Evolutionary conservation across 495 filamentous ascomycete species (phyloP).

Genomic region (Echria macrotheca): DNA sequence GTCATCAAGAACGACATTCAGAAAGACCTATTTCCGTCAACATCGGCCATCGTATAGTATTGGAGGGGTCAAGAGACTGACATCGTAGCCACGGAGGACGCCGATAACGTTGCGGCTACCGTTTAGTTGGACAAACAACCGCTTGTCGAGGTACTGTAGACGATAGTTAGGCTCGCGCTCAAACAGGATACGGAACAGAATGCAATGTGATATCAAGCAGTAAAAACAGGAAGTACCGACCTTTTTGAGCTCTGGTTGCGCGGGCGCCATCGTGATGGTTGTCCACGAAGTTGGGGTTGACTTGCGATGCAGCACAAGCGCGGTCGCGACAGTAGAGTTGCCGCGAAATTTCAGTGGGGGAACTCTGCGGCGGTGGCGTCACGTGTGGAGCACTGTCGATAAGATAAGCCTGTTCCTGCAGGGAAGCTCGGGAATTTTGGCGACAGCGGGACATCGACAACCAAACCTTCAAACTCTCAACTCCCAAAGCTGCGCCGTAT

Average conservation of each 20-base stretch:
- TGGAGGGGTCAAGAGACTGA: constrained; percentile 34
- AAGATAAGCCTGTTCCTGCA: constrained; percentile 13
- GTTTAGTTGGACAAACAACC: constrained; percentile 95
- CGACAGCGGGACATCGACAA: too few species aligned
- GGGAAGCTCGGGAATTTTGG: constrained; percentile 7
- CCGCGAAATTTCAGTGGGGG: constrained; percentile 8
- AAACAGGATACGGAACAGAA: too few species aligned
- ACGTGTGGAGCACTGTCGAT: constrained; percentile 14
- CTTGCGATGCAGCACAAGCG: not conserved
- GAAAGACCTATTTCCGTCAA: constrained; percentile 68
- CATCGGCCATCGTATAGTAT: constrained; percentile 1
- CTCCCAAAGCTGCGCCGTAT: too few species aligned
- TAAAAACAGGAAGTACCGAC: constrained; percentile 35
- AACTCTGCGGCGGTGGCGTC: not conserved
- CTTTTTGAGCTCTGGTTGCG: constrained; percentile 98
- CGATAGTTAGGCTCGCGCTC: constrained; percentile 4
- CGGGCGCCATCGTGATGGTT: constrained; percentile 80
- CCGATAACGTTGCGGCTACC: constrained; percentile 96
- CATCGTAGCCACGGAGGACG: constrained; percentile 91
- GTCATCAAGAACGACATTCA: constrained; percentile 97
- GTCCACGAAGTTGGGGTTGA: not conserved
- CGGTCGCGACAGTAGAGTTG: constrained; percentile 4
- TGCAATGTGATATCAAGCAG: too few species aligned
- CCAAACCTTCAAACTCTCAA: too few species aligned
- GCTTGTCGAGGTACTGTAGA: constrained; percentile 93